Conservation (phyloP, 306 rosid species). For the Inga laurina region DNA sequence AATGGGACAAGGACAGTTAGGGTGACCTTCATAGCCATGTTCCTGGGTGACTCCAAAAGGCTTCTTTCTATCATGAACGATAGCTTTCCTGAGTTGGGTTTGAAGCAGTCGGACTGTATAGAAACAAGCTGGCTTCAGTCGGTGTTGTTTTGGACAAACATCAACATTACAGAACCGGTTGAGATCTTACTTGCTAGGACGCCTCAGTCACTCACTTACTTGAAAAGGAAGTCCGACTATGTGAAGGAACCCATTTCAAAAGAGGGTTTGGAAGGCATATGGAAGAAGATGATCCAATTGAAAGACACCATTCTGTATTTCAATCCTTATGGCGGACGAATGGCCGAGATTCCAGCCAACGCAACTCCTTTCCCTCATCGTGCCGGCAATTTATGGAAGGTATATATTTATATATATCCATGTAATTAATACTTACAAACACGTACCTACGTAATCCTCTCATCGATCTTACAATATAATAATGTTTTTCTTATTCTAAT, state of each 20-base stretch:
- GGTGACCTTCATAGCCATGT: slow-evolving; percentile 42
- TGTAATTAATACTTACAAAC: too few species aligned
- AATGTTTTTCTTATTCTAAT: not conserved
- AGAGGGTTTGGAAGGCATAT: slow-evolving; percentile 45
- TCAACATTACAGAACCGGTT: slow-evolving; percentile 26
- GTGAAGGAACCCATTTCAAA: slow-evolving; percentile 52
- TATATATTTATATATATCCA: not conserved
- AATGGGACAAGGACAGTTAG: slow-evolving; percentile 41
- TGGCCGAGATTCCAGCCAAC: slow-evolving; percentile 53
- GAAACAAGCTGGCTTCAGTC: slow-evolving; percentile 61
- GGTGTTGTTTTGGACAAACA: slow-evolving; percentile 50
- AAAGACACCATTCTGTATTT: slow-evolving; percentile 34
- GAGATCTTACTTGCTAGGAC: slow-evolving; percentile 48
- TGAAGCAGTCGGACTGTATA: slow-evolving; percentile 45
- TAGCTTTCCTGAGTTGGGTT: slow-evolving; percentile 54
- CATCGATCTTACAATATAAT: not conserved
- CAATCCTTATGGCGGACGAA: slow-evolving; percentile 72
- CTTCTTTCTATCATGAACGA: slow-evolving; percentile 44
- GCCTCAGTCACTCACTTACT: slow-evolving; percentile 35
- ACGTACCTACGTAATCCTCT: not conserved
- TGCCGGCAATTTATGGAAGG: slow-evolving; percentile 46
- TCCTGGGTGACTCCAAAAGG: slow-evolving; percentile 51
- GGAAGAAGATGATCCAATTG: slow-evolving; percentile 64
- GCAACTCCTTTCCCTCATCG: slow-evolving; percentile 69
- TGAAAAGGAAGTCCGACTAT: slow-evolving; percentile 64